These are phyloP conservation scores for Chloranthus sessilifolius DNA, from an alignment of 164 flowering plant species.

Conservation along the genomic window DNA sequence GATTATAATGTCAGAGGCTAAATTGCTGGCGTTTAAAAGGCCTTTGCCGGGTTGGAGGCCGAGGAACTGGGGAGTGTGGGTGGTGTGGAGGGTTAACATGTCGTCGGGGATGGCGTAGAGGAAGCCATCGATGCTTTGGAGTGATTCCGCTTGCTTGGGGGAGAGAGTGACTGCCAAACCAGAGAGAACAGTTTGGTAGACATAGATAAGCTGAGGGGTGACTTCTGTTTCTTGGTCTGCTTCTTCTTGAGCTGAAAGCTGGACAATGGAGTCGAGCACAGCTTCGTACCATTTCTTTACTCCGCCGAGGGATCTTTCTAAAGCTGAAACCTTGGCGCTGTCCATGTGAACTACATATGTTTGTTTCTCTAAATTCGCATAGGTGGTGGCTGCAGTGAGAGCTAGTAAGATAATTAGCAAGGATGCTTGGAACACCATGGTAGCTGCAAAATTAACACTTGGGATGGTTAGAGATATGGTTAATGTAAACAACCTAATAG, in stretches of 20 bases:
- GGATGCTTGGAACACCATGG: constrained; percentile 13
- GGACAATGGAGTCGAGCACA: constrained; percentile 29
- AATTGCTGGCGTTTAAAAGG: constrained; percentile 37
- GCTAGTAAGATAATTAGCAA: constrained; percentile 18
- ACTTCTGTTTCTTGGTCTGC: constrained; percentile 5
- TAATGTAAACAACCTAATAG: too few relatives aligned
- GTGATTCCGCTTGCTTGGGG: constrained; percentile 25
- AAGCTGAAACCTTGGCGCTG: constrained; percentile 26
- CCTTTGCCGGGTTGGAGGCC: constrained; percentile 57
- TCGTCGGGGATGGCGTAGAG: constrained; percentile 50
- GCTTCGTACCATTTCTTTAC: constrained; percentile 36
- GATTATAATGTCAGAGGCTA: constrained; percentile 51
- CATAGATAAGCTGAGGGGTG: constrained; percentile 47
- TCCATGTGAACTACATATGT: constrained; percentile 72
- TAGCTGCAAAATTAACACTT: constrained; percentile 5
- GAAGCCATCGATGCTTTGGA: constrained; percentile 45
- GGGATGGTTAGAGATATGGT: too few relatives aligned
- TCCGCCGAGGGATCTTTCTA: constrained; percentile 16
- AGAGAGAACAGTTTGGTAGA: constrained; percentile 40
- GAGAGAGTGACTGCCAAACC: constrained; percentile 75
- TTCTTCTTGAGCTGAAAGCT: constrained; percentile 23
- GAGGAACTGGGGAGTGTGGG: constrained; percentile 65
- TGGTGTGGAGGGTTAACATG: constrained; percentile 54
- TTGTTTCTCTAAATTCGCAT: constrained; percentile 25
- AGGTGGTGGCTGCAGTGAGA: constrained; percentile 18